Percentiles rank a stretch among this genome's conserved stretches.
These are phyloP conservation scores for Solanum chiquidenum DNA, from an alignment of 257 asterid species.

Conservation along the genomic window DNA sequence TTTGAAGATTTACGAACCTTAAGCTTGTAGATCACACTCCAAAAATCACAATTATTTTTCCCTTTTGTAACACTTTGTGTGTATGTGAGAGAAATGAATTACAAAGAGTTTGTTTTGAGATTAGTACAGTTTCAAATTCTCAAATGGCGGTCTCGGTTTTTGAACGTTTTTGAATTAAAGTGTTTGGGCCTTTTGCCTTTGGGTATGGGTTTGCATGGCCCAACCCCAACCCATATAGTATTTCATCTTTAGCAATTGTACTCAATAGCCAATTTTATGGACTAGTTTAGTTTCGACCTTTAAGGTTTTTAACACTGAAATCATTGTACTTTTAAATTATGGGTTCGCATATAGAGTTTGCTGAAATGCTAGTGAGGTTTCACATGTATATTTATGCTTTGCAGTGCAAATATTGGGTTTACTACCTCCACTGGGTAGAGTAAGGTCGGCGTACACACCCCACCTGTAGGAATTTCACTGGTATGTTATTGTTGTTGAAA, in stretches of 20 bases:
- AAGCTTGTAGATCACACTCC: neutral
- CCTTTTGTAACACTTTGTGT: neutral
- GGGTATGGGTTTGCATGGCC: neutral
- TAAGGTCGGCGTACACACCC: fast-evolving
- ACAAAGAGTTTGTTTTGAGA: neutral
- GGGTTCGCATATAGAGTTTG: neutral
- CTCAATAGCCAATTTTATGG: neutral
- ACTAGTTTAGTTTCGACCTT: neutral
- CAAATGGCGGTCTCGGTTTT: constrained; percentile 6
- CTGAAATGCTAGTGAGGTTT: neutral
- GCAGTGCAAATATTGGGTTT: neutral
- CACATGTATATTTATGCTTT: neutral
- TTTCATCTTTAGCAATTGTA: neutral
- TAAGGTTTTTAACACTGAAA: neutral
- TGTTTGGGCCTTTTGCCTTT: neutral
- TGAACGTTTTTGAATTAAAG: constrained; percentile 6
- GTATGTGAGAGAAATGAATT: neutral
- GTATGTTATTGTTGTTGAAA: neutral
- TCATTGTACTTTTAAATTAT: no score
- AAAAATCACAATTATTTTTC: neutral
- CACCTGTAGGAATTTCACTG: no score
- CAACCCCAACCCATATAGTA: neutral
- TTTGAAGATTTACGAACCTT: neutral
- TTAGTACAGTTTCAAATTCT: neutral
- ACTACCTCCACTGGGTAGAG: neutral